phyloP scores from a whole-genome alignment of 1,139 yeast genomes.

The Suhomyces yuchorum region DNA sequence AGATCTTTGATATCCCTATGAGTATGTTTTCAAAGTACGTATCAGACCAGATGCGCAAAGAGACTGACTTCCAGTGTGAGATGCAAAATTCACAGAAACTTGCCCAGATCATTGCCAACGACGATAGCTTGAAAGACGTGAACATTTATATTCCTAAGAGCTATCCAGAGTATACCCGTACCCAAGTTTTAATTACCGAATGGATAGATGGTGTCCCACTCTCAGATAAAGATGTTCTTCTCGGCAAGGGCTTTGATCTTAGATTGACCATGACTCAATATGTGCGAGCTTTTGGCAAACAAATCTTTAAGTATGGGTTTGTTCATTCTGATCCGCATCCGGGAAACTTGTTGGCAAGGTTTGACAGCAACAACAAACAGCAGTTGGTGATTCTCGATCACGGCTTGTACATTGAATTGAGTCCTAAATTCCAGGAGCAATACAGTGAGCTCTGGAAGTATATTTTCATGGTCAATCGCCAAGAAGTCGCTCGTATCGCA shows the following conservation, averaged over 20 bases:
- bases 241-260: slow-evolving; percentile 44
- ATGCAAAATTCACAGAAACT: slow-evolving; percentile 48
- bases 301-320: slow-evolving; percentile 73
- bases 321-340: slow-evolving; percentile 87
- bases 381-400: slow-evolving; percentile 74
- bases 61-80: slow-evolving; percentile 63
- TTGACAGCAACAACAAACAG: slow-evolving; percentile 42
- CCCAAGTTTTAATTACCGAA: slow-evolving; percentile 62
- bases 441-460: slow-evolving; percentile 67
- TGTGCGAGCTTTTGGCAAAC: slow-evolving; percentile 60
- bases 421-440: slow-evolving; percentile 52
- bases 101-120: slow-evolving; percentile 23
- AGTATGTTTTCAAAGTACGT: slow-evolving; percentile 58
- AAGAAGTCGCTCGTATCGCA: slow-evolving; percentile 53
- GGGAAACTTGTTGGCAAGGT: slow-evolving; percentile 66
- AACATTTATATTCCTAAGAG: slow-evolving; percentile 52
- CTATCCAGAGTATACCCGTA: slow-evolving; percentile 47
- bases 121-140: slow-evolving; percentile 23
- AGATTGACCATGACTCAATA: slow-evolving; percentile 53
- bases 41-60: slow-evolving; percentile 57
- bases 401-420: slow-evolving; percentile 64
- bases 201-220: slow-evolving; percentile 76
- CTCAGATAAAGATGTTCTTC: slow-evolving; percentile 45
- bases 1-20: slow-evolving; percentile 65
- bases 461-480: slow-evolving; percentile 54